These are phyloP conservation scores for Xenosphaeropsis pyriputrescens DNA, from an alignment of 2,329 filamentous ascomycete genomes.

Conservation along the genomic window DNA sequence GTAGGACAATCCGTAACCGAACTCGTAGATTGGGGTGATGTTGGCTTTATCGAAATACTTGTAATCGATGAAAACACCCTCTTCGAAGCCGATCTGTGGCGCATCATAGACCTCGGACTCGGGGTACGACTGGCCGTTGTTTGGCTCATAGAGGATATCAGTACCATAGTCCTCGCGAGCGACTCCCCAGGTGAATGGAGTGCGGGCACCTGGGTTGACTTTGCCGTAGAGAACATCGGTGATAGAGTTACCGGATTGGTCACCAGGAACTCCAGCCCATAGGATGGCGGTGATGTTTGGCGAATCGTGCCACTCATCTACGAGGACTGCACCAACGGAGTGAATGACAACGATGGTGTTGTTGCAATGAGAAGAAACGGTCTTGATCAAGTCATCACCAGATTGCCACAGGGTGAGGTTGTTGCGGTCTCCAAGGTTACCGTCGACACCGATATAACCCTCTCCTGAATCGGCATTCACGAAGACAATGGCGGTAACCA, in stretches of 20 bases:
- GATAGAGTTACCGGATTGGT: slow-evolving; percentile 70
- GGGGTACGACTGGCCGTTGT: slow-evolving; percentile 37
- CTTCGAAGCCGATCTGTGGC: slow-evolving; percentile 60
- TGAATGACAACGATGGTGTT: slow-evolving; percentile 92
- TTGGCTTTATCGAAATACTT: slow-evolving; percentile 52
- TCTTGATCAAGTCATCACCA: slow-evolving; percentile 69
- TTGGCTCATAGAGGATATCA: slow-evolving; percentile 33
- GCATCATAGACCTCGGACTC: slow-evolving; percentile 29
- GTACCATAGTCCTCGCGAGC: slow-evolving; percentile 32
- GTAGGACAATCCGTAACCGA: slow-evolving; percentile 70
- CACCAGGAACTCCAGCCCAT: slow-evolving; percentile 69
- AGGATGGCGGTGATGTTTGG: slow-evolving; percentile 74
- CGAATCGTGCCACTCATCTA: slow-evolving; percentile 61
- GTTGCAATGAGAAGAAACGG: slow-evolving; percentile 60
- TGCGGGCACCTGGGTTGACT: slow-evolving; percentile 61
- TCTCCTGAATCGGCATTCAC: slow-evolving; percentile 81
- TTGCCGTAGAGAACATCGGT: slow-evolving; percentile 73
- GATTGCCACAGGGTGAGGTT: slow-evolving; percentile 84
- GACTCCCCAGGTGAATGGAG: slow-evolving; percentile 68
- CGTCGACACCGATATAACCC: slow-evolving; percentile 70
- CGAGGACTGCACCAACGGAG: slow-evolving; percentile 63
- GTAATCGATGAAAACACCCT: slow-evolving; percentile 75
- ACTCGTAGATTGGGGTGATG: slow-evolving; percentile 61
- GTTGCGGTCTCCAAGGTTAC: slow-evolving; percentile 76
- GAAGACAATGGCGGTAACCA: slow-evolving; percentile 69